Base-by-base conservation (phyloP, 345 rosid species). In the Linum trigynum region DNA sequence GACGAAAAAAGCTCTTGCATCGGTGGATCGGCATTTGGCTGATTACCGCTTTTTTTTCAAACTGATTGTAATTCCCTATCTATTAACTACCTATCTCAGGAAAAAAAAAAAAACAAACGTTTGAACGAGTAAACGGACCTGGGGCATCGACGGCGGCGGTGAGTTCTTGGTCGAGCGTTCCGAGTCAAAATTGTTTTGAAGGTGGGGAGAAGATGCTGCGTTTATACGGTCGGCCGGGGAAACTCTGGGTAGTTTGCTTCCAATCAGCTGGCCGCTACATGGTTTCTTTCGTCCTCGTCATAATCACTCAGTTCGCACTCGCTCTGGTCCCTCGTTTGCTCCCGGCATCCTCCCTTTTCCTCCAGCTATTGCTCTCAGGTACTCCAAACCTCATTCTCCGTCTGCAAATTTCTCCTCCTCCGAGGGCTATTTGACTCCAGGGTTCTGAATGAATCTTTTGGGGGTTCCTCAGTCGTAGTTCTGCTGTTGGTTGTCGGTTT, bases 351-450 rank as follows among this genome's bases (percentile, higher is more conserved):
- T 42, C 79, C 1, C 64, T 78, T 65, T 64, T 75, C 67, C 16
- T 76, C 38, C 88, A 82, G 48, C 71, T 86, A 72, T 0, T 68
- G 1, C 80, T 86, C 56, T 75, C 86, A 67, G 88, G 86, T 83
- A 16, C 50, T 11, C 14, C 4, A 57, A 16, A 37, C 41, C 50
- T 10, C 4, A 23, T 16, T 48, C 10, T 53, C 41, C 41, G 10
- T 64, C 1, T 59, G 3, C 53, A 3, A 48, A 8, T 41, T 41
- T 4, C 9, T 41, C 45, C 45, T 41, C 9, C 1, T 9, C 8
- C 1, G 53, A 48, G 14, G 53, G 32, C 3, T 10, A 48, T 10
- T 6, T 9, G 14, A 15, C 15, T 48, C 14, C 53, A 15, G 9
- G 53, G 14, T 9, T 48, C 14, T 3, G 53, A 48, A 39, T 32